Evolutionary conservation across 2,329 filamentous ascomycete species (phyloP).

Genomic region (Elsinoe batatas): DNA sequence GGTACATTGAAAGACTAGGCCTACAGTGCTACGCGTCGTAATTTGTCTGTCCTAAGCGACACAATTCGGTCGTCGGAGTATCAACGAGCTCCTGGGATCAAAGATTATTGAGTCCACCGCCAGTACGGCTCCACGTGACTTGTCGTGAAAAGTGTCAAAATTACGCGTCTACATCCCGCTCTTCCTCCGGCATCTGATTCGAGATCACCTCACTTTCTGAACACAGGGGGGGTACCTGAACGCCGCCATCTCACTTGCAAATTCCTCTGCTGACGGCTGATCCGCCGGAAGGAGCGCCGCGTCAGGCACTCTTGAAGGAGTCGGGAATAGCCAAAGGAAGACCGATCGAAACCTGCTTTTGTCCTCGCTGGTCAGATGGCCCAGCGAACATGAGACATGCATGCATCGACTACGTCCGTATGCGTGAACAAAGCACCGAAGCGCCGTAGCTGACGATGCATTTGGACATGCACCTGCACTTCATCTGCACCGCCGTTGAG

Average conservation of each 20-base stretch:
- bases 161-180: not conserved
- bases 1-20: not conserved
- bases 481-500: not conserved
- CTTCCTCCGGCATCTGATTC: constrained; percentile 2
- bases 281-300: not conserved
- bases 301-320: no score
- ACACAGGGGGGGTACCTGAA: not conserved
- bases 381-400: not conserved
- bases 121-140: not conserved
- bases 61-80: not conserved
- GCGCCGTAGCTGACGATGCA: not conserved
- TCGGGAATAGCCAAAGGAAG: not conserved
- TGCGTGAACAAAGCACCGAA: no score
- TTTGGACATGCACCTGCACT: no score
- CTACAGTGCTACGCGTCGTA: not conserved
- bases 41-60: not conserved
- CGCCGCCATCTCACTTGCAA: not conserved
- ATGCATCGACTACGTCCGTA: not conserved
- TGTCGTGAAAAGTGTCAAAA: no score
- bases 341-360: not conserved
- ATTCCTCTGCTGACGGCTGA: not conserved
- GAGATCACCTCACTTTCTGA: not conserved
- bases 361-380: not conserved
- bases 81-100: not conserved
- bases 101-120: not conserved